Evolutionary conservation across 148 eudicot species (phyloP), one percentile per base, ranked within the genome.

Genomic region (Linanthus parryae): DNA sequence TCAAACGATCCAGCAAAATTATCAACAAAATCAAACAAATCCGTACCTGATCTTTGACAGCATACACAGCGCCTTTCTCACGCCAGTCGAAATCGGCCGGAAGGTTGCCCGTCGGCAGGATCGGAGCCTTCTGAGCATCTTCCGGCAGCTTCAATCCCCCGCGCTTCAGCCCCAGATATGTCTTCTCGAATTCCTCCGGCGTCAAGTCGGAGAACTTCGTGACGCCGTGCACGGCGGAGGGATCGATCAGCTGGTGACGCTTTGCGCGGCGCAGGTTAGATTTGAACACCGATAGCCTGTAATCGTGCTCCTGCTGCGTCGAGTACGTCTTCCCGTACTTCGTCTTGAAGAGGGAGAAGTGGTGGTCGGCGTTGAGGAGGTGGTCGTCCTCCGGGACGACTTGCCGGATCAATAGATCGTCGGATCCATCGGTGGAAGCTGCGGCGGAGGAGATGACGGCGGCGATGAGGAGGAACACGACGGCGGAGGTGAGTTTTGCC

Each of bases 31-130:
- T 36, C 21, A 15, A 20, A 11, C 9, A 17, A 2, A 15, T 3
- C 8, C 4, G 22, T 14, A 88, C 96, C 85, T 88, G 96, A 70
- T 84, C 52, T 44, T 88, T 88, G 18, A 88, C 94, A 11, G 44
- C 69, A 11, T 86, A 76, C 10, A 88, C 96, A 41, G 96, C 96
- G 3, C 96, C 96, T 5, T 77, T 67, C 2, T 88, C 89, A 5
- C 96, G 58, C 96, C 96, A 88, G 58, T 88, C 96, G 26, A 88
- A 88, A 47, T 81, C 80, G 7, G 52, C 35, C 0, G 96, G 96
- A 0, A 88, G 71, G 57, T 75, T 63, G 23, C 65, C 67, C 0
- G 94, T 84, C 21, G 94, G 89, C 23, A 88, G 72, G 12, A 61
- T 52, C 31, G 96, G 96, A n/a, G 96, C 96, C 46, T 74, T 69